Conservation (phyloP, 2,329 filamentous ascomycete genomes). For the Stagonosporopsis vannaccii region DNA sequence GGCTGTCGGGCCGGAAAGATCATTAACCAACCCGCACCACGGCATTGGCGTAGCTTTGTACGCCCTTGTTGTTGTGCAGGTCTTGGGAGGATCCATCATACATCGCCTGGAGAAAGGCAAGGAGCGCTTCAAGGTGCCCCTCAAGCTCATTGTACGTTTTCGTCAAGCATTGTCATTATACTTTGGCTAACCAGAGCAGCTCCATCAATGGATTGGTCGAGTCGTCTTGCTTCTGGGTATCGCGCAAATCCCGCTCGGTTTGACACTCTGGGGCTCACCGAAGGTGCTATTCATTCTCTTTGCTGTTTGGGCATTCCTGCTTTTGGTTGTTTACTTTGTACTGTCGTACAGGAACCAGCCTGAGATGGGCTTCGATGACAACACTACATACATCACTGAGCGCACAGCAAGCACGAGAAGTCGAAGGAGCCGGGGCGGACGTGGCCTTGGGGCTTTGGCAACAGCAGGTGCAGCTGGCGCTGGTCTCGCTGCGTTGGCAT, state of each 20-base stretch:
- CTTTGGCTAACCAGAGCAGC: conserved; percentile 55
- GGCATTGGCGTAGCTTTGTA: conserved; percentile 84
- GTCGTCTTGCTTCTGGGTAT: conserved; percentile 81
- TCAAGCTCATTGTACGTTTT: conserved; percentile 63
- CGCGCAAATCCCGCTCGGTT: conserved; percentile 83
- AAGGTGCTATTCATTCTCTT: conserved; percentile 85
- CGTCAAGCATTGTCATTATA: too few relatives aligned
- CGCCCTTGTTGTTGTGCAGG: conserved; percentile 73
- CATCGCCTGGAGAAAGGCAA: conserved; percentile 62
- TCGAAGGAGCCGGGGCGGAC: conserved; percentile 38
- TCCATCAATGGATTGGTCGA: conserved; percentile 90
- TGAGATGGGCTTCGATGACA: conserved; percentile 62
- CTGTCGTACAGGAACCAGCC: conserved; percentile 74
- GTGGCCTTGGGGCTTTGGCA: conserved; percentile 57
- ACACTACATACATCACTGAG: conserved; percentile 66
- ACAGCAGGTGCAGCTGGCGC: conserved; percentile 65
- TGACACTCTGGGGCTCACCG: conserved; percentile 92
- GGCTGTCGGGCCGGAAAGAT: conserved; percentile 75
- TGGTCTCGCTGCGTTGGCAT: conserved; percentile 63
- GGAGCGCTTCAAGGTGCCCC: conserved; percentile 61
- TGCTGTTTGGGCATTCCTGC: conserved; percentile 75
- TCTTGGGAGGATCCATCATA: conserved; percentile 72
- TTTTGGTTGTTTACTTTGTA: conserved; percentile 80
- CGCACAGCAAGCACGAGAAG: conserved; percentile 55
- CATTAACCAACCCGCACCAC: conserved; percentile 82